A percentile compares a stretch with the other conserved stretches of the same genome.
Evolutionary conservation across 2,329 filamentous ascomycete genomes (phyloP).

Genomic region (Pseudopyricularia javanii): DNA sequence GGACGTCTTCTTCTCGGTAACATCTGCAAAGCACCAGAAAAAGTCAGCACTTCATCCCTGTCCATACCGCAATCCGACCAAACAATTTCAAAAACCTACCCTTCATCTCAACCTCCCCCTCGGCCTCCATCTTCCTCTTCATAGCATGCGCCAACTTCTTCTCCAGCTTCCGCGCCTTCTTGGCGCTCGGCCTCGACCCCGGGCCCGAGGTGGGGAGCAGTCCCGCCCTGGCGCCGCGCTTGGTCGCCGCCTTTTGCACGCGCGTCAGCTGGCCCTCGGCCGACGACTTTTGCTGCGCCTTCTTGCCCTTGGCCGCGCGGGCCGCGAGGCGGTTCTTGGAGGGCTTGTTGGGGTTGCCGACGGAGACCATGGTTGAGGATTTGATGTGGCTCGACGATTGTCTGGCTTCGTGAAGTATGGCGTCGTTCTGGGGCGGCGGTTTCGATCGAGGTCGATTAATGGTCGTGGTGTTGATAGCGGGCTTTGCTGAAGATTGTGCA

Average conservation of each 20-base stretch:
- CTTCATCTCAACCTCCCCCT: conserved; percentile 27
- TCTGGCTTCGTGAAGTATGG: not conserved
- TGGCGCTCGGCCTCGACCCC: conserved; percentile 34
- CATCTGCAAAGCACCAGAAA: not conserved
- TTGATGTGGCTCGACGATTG: not conserved
- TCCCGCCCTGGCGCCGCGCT: conserved; percentile 37
- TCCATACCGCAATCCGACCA: not conserved
- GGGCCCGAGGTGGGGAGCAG: conserved; percentile 45
- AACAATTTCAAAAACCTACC: conserved; percentile 1
- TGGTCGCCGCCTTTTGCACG: conserved; percentile 22
- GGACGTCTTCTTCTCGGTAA: not conserved
- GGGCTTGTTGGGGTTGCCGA: conserved; percentile 45
- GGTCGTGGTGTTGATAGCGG: too few species aligned
- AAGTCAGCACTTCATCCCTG: not conserved
- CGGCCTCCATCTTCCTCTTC: conserved; percentile 36
- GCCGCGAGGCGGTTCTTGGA: conserved; percentile 40
- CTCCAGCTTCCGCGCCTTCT: conserved; percentile 44
- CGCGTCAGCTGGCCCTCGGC: conserved; percentile 13
- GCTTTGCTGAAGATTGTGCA: not conserved
- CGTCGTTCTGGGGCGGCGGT: not conserved
- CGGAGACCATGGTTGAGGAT: conserved; percentile 32
- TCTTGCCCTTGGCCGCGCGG: conserved; percentile 29
- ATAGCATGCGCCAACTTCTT: conserved; percentile 38
- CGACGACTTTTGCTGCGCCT: conserved; percentile 28
- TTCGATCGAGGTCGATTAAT: not conserved